A percentile compares a stretch with the other conserved stretches of the same genome.
Conservation (phyloP, 78 protist species). For the Protostelium mycophagum region DNA sequence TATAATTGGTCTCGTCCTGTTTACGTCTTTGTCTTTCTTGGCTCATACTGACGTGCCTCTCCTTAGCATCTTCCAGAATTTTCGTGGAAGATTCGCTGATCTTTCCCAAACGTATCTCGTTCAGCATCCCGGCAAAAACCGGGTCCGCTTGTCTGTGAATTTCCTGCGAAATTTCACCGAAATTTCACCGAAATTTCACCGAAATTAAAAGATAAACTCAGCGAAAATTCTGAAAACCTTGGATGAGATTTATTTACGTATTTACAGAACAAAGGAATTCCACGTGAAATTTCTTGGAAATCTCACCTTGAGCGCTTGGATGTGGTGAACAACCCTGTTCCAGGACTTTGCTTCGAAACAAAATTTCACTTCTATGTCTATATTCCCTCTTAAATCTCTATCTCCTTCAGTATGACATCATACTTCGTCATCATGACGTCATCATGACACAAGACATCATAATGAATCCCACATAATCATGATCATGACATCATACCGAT, state of each 20-base stretch:
- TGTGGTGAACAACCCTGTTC: slow-evolving; percentile 7
- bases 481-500: too few species aligned
- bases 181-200: neutral
- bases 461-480: too few species aligned
- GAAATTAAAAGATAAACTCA: too few species aligned
- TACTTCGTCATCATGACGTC: too few species aligned
- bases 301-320: slow-evolving; percentile 5
- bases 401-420: neutral
- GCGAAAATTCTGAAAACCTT: too few species aligned
- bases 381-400: slow-evolving; percentile 4
- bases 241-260: too few species aligned
- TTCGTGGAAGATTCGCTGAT: neutral
- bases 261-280: too few species aligned
- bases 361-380: slow-evolving; percentile 9
- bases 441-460: too few species aligned
- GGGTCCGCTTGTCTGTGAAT: slow-evolving; percentile 4
- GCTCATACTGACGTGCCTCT: too few species aligned
- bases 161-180: neutral
- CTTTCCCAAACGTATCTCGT: neutral
- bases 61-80: neutral
- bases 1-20: neutral
- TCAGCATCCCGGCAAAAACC: neutral
- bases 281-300: neutral
- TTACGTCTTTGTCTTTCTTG: too few species aligned
- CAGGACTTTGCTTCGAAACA: slow-evolving; percentile 40